Conservation (phyloP, 1,284 basidiomycete genomes). For the Moesziomyces parantarcticus region DNA sequence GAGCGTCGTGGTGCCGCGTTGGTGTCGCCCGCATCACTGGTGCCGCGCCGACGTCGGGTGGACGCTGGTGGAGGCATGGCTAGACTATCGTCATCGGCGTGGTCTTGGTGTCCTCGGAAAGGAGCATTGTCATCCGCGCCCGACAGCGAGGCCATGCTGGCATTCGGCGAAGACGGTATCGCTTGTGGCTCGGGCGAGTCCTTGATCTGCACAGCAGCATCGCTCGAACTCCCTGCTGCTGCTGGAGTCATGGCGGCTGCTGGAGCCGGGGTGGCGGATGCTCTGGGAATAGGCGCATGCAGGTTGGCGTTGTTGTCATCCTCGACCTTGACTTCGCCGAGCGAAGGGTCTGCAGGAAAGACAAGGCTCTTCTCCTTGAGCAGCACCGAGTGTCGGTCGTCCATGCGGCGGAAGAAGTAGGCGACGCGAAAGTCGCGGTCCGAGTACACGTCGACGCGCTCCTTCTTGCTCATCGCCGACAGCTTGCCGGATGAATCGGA, state of each 20-base stretch:
- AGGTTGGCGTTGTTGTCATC: constrained; percentile 50
- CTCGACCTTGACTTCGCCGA: constrained; percentile 44
- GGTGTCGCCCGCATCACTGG: background rate
- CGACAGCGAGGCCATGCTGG: constrained; percentile 19
- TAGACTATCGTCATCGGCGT: constrained; percentile 12
- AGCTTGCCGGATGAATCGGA: constrained; percentile 59
- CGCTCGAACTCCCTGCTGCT: constrained; percentile 1
- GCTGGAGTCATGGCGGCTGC: constrained; percentile 6
- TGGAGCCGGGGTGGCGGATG: constrained; percentile 11
- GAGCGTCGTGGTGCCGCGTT: constrained; percentile 10
- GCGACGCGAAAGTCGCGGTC: constrained; percentile 66
- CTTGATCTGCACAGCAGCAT: constrained; percentile 32
- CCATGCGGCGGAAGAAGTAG: constrained; percentile 68
- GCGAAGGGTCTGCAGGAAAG: constrained; percentile 34
- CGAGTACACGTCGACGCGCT: constrained; percentile 67
- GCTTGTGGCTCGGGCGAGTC: constrained; percentile 33
- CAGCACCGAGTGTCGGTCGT: constrained; percentile 67
- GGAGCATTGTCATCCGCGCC: constrained; percentile 21
- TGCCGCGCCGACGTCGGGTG: constrained; percentile 16
- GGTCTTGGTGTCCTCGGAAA: constrained; percentile 13
- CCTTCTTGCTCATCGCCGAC: constrained; percentile 58
- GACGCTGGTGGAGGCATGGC: constrained; percentile 32
- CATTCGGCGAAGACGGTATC: constrained; percentile 6
- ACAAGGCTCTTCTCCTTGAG: constrained; percentile 53
- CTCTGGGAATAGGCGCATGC: constrained; percentile 47